Evolutionary conservation across 768 basidiomycete species (phyloP), one percentile per base, ranked within the genome.

Genomic region (Suillus bovinus): DNA sequence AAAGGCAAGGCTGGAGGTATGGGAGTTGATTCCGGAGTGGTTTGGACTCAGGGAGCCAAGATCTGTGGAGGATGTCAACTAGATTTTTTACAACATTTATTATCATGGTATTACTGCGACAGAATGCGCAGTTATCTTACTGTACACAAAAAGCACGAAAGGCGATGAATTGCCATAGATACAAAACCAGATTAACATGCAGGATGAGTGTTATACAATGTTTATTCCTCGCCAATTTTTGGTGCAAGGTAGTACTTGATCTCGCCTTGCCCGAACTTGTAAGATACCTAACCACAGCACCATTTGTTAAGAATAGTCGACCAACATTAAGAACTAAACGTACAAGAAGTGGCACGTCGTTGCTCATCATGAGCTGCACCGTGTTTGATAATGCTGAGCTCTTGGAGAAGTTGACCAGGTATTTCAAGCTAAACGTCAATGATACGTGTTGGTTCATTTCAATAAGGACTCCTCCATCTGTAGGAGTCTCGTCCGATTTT

Each of bases 171-270:
- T 58, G 58, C 58, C 27, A 60, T 60, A 56, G 39, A 38, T 60
- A 52, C 59, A 50, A 20, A 31, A n/a, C 29, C 50, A n/a, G 47
- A 49, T 27, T 24, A 31, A 56, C 22, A 36, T 14, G 60, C 6
- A n/a, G 41, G 42, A 42, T 54, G 60, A 29, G 41, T 42, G 33
- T 42, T 38, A 47, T 49, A 52, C 54, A 34, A 33, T 24, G 14
- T 49, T 79, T 69, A 93, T 61, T 94, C 92, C 67, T 94, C 92
- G 36, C 91, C 90, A 64, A 95, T 95, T 81, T 98, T 98, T 27
- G 96, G 96, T 49, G 96, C 96, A 60, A 99, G 84, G 81, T 95
- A 99, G 82, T 96, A 99, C 64, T 90, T 86, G 74, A 99, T 93
- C 68, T 84, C 81, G 1, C 96, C 96, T 71, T 92, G 89, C 50